These are phyloP conservation scores for Cladobotryum mycophilum DNA, from an alignment of 2,329 filamentous ascomycete species.

Conservation along the genomic window DNA sequence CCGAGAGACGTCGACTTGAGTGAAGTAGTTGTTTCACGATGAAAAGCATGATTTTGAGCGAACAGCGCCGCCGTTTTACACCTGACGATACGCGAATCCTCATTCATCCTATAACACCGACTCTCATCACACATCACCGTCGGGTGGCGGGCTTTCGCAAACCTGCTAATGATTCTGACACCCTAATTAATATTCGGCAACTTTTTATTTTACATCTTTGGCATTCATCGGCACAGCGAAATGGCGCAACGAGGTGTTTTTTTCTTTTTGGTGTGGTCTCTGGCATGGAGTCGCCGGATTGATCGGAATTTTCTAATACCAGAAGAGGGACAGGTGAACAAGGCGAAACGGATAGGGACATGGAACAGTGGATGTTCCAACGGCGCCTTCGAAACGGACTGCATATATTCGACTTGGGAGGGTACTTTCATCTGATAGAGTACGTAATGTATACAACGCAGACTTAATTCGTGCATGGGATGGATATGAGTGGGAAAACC, in stretches of 20 bases:
- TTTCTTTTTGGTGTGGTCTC: constrained; percentile 20
- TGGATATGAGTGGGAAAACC: constrained; percentile 16
- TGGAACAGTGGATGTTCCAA: constrained; percentile 11
- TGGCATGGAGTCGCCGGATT: constrained; percentile 23
- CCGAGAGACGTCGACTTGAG: constrained; percentile 39
- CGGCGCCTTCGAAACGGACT: constrained; percentile 16
- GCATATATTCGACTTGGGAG: constrained; percentile 23
- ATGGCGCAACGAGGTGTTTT: constrained; percentile 31
- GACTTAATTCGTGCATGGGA: constrained; percentile 31
- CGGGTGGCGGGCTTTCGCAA: constrained; percentile 12
- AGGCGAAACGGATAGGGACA: constrained; percentile 4
- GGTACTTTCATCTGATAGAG: constrained; percentile 27
- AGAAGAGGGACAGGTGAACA: constrained; percentile 20
- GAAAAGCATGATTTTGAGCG: not conserved
- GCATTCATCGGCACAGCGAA: constrained; percentile 36
- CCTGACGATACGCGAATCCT: constrained; percentile 1
- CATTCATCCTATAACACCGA: constrained; percentile 7
- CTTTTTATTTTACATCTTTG: constrained; percentile 31
- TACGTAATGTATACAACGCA: constrained; percentile 35
- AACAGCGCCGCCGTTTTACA: constrained; percentile 12
- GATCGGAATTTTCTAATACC: constrained; percentile 18
- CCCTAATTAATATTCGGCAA: constrained; percentile 27
- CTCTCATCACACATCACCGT: constrained; percentile 12
- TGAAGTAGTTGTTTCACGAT: constrained; percentile 39
- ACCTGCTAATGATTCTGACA: constrained; percentile 22